A percentile compares a stretch with the other conserved stretches of the same genome.
Conservation (phyloP, 192 early-diverging fungal species). For the Lunasporangiospora selenospora region DNA sequence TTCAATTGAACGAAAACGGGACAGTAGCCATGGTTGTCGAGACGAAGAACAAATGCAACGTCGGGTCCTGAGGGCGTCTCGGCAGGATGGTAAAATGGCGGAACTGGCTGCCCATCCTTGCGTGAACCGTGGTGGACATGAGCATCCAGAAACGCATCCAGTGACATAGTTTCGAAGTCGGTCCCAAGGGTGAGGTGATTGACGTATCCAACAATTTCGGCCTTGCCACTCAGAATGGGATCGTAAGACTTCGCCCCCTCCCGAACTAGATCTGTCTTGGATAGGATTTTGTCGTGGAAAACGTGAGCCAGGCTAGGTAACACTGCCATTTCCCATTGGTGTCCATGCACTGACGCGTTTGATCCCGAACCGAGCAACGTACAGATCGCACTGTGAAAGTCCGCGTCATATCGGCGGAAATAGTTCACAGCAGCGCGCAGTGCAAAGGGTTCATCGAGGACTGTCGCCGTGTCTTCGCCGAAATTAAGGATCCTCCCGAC, state of each 20-base stretch:
- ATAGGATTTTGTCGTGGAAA: constrained; percentile 12
- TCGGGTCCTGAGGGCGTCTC: constrained; percentile 2
- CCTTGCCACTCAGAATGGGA: background rate
- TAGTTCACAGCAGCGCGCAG: constrained; percentile 11
- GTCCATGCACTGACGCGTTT: background rate
- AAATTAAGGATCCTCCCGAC: constrained; percentile 19
- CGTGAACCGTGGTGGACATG: background rate
- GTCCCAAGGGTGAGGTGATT: constrained; percentile 1
- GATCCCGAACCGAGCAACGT: background rate
- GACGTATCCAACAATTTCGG: constrained; percentile 2
- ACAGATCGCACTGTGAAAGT: constrained; percentile 21
- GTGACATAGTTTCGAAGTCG: constrained; percentile 5
- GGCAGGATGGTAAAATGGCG: constrained; percentile 4
- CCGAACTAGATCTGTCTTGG: constrained; percentile 1
- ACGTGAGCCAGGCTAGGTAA: constrained; percentile 10
- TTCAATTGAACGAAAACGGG: constrained; percentile 12
- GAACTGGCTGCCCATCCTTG: constrained; percentile 1
- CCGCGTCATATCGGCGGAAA: constrained; percentile 5
- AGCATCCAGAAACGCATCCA: constrained; percentile 16
- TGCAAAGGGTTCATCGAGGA: constrained; percentile 14
- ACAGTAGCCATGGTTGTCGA: constrained; percentile 4
- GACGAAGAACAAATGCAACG: constrained; percentile 7
- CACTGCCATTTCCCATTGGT: constrained; percentile 6
- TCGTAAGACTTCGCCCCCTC: background rate
- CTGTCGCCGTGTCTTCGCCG: background rate